phyloP scores from a whole-genome alignment of 345 rosid genomes.

The Populus simonii region DNA sequence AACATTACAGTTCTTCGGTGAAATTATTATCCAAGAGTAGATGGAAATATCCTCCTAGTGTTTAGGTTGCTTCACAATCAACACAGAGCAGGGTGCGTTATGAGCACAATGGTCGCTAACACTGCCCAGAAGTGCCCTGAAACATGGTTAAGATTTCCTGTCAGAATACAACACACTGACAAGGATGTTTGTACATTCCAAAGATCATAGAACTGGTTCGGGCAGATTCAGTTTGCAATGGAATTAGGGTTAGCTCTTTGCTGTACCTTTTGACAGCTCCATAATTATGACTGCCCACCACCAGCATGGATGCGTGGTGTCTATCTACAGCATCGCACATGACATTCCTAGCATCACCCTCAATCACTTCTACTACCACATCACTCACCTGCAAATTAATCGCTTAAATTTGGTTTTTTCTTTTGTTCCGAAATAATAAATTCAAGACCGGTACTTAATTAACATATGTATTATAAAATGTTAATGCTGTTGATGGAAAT shows the following conservation, averaged over 20 bases:
- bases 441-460: too few species aligned
- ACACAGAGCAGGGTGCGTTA: slow-evolving; percentile 30
- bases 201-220: not conserved
- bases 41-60: not conserved
- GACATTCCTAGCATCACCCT: slow-evolving; percentile 49
- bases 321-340: slow-evolving; percentile 36
- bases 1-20: not conserved
- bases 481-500: too few species aligned
- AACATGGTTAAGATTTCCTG: too few species aligned
- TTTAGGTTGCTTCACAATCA: slow-evolving; percentile 17
- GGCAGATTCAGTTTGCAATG: not conserved
- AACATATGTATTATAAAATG: too few species aligned
- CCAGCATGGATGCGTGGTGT: slow-evolving; percentile 32
- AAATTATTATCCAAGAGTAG: not conserved
- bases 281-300: slow-evolving; percentile 52
- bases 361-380: slow-evolving; percentile 10
- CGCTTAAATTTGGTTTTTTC: too few species aligned
- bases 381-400: slow-evolving; percentile 6
- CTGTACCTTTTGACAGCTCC: slow-evolving; percentile 40
- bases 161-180: not conserved
- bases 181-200: not conserved
- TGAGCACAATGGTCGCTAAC: slow-evolving; percentile 41
- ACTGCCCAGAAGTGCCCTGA: slow-evolving; percentile 38
- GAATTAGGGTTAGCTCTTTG: not conserved
- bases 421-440: too few species aligned